Conservation (phyloP, 2,329 filamentous ascomycete species). For the Monosporascus sp. region DNA sequence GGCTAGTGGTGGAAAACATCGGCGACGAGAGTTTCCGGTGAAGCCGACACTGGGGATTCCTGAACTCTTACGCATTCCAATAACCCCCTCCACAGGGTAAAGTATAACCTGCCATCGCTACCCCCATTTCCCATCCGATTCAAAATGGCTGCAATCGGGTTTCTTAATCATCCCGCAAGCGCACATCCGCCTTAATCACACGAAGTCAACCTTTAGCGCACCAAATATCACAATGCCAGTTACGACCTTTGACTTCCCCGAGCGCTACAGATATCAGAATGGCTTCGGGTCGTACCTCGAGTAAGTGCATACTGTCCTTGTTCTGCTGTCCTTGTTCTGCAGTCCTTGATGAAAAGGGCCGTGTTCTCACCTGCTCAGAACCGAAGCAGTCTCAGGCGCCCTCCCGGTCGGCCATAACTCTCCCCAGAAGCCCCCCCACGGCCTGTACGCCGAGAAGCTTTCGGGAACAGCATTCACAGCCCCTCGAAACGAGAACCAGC, state of each 20-base stretch:
- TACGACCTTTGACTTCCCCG: slow-evolving; percentile 28
- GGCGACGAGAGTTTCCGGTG: neutral
- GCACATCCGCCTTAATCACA: too few relatives aligned
- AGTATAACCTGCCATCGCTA: neutral
- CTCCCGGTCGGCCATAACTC: slow-evolving; percentile 64
- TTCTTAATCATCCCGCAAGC: too few relatives aligned
- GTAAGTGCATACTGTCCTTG: slow-evolving; percentile 34
- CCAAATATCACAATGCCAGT: slow-evolving; percentile 24
- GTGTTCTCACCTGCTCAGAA: slow-evolving; percentile 30
- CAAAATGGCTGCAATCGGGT: too few relatives aligned
- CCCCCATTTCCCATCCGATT: neutral
- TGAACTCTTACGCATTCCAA: neutral
- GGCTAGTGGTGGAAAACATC: neutral
- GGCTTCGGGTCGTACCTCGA: slow-evolving; percentile 67
- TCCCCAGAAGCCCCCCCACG: slow-evolving; percentile 63
- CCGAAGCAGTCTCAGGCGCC: slow-evolving; percentile 62
- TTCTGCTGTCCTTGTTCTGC: neutral
- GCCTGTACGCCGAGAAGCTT: slow-evolving; percentile 65
- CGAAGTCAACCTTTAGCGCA: too few relatives aligned
- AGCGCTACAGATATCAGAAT: slow-evolving; percentile 59
- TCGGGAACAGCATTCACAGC: slow-evolving; percentile 57
- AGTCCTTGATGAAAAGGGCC: neutral
- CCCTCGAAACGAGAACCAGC: slow-evolving; percentile 51
- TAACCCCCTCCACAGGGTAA: neutral
- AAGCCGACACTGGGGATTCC: neutral